A percentile compares a stretch with the other conserved stretches of the same genome.
Evolutionary conservation across 345 rosid species (phyloP).

Genomic region (Draba incana): DNA sequence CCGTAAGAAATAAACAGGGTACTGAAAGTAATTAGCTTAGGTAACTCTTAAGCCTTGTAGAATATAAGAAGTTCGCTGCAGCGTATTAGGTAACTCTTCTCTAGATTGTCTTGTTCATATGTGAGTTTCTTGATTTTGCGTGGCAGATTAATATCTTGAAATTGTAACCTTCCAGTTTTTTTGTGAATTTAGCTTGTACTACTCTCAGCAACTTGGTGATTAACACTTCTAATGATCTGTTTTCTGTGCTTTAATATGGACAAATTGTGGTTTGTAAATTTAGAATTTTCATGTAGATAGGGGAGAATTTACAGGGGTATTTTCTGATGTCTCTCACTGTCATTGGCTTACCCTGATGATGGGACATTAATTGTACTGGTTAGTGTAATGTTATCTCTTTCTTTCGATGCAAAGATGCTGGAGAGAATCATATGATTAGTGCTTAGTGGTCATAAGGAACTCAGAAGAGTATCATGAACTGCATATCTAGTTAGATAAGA

Average conservation of each 20-base stretch:
- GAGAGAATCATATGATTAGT: background rate
- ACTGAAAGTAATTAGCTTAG: background rate
- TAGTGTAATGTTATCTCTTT: slow-evolving; percentile 4
- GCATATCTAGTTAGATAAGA: slow-evolving; percentile 18
- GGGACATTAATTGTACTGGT: background rate
- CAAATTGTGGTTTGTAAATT: background rate
- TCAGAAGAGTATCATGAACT: slow-evolving; percentile 2
- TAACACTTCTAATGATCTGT: slow-evolving; percentile 9
- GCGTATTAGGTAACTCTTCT: background rate
- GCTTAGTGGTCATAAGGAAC: background rate
- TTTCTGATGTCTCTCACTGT: slow-evolving; percentile 5
- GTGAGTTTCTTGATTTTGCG: background rate
- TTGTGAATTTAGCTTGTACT: background rate
- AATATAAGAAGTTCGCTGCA: background rate
- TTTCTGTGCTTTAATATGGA: background rate
- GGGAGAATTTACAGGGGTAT: slow-evolving; percentile 7
- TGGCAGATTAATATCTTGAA: background rate
- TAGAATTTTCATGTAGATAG: slow-evolving; percentile 6
- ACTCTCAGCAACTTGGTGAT: slow-evolving; percentile 7
- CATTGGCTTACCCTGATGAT: slow-evolving; percentile 13
- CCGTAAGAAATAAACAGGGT: slow-evolving; percentile 9
- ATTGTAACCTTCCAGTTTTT: background rate
- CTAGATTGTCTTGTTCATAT: slow-evolving; percentile 1
- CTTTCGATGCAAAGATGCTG: slow-evolving; percentile 4
- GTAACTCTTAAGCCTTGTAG: background rate